Percentiles rank a stretch among this genome's conserved stretches.
Conservation (phyloP, 2,329 filamentous ascomycete species). For the Davidsoniella neocaledoniae region DNA sequence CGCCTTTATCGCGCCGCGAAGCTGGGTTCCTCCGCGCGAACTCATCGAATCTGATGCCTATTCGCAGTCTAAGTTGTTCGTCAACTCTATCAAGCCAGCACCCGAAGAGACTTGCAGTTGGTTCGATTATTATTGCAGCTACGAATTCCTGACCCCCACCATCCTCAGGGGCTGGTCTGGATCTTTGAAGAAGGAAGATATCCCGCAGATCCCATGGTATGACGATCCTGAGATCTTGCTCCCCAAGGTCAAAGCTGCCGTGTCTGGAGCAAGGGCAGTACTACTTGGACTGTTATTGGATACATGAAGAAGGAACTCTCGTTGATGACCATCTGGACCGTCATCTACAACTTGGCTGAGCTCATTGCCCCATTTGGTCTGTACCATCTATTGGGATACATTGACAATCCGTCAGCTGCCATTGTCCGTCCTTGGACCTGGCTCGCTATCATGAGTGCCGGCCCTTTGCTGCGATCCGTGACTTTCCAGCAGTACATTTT, state of each 20-base stretch:
- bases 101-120: constrained; percentile 37
- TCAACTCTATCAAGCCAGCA: constrained; percentile 20
- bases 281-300: constrained; percentile 27
- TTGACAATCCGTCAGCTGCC: constrained; percentile 28
- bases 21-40: constrained; percentile 29
- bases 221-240: constrained; percentile 35
- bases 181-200: constrained; percentile 29
- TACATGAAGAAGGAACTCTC: constrained; percentile 27
- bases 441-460: constrained; percentile 35
- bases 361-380: constrained; percentile 36
- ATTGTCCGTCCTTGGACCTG: constrained; percentile 33
- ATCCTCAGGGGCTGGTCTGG: constrained; percentile 30
- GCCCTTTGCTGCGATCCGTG: constrained; percentile 28
- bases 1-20: constrained; percentile 30
- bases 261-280: constrained; percentile 23
- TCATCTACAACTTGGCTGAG: constrained; percentile 25
- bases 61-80: neutral
- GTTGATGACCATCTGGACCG: constrained; percentile 29
- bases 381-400: constrained; percentile 31
- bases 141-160: constrained; percentile 32
- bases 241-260: constrained; percentile 27
- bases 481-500: constrained; percentile 41
- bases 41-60: constrained; percentile 9
- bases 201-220: constrained; percentile 36
- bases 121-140: constrained; percentile 34